These are phyloP conservation scores for Citrullus mucosospermus DNA, from an alignment of 306 rosid genomes.

Conservation along the genomic window DNA sequence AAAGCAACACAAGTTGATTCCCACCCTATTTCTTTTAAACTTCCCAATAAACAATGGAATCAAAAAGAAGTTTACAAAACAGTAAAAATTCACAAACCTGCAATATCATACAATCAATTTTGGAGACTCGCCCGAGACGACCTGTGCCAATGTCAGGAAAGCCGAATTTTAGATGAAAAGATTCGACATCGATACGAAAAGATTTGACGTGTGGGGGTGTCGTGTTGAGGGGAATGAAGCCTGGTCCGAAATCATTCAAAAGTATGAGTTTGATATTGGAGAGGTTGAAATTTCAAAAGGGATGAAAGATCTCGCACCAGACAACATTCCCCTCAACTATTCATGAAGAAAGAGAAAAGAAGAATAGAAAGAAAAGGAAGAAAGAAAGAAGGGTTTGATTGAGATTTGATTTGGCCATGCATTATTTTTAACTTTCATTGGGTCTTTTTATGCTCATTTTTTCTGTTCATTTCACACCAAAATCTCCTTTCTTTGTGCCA, in stretches of 20 bases:
- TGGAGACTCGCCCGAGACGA: too few relatives aligned
- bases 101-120: too few relatives aligned
- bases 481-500: neutral
- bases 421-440: conserved; percentile 37
- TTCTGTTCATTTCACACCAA: neutral
- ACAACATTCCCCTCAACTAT: conserved; percentile 17
- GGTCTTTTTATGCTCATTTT: conserved; percentile 34
- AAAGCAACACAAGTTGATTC: neutral
- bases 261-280: neutral
- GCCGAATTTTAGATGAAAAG: neutral
- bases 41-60: neutral
- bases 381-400: conserved; percentile 8
- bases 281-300: neutral
- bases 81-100: neutral
- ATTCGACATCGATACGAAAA: too few relatives aligned
- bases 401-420: conserved; percentile 60
- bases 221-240: conserved; percentile 21
- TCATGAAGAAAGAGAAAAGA: neutral
- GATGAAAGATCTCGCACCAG: conserved; percentile 16
- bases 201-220: neutral
- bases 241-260: conserved; percentile 15
- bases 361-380: conserved; percentile 6
- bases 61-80: neutral
- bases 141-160: neutral
- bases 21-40: too few relatives aligned